These are phyloP conservation scores for Lasiosphaeria hispida DNA, from an alignment of 495 filamentous ascomycete genomes.

Conservation along the genomic window DNA sequence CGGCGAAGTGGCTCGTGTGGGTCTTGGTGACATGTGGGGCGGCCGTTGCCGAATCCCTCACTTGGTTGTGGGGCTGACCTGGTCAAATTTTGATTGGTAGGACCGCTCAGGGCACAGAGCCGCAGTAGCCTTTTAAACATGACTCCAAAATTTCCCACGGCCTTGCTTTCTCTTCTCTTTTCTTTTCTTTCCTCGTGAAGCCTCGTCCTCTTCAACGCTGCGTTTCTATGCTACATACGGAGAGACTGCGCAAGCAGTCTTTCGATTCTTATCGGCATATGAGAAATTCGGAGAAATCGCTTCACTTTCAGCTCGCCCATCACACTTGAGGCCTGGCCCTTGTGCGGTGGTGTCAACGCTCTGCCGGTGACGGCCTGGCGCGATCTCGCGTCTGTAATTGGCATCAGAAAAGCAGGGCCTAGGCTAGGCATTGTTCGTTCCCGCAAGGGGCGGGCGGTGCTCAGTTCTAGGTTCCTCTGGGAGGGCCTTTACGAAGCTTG, in stretches of 20 bases:
- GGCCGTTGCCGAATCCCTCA: too few relatives aligned
- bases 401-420: conserved; percentile 27
- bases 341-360: conserved; percentile 28
- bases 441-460: not conserved
- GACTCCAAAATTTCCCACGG: not conserved
- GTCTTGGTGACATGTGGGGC: too few relatives aligned
- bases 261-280: conserved; percentile 65
- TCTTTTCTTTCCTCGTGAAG: conserved; percentile 57
- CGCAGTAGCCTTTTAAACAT: conserved; percentile 8
- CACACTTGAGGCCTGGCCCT: conserved; percentile 15
- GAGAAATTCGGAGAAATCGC: conserved; percentile 98
- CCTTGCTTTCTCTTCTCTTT: conserved; percentile 26
- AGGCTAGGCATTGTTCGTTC: conserved; percentile 1
- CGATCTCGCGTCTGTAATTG: conserved; percentile 23
- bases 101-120: conserved; percentile 12
- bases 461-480: conserved; percentile 17
- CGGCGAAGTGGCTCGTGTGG: too few relatives aligned
- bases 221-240: conserved; percentile 99
- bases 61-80: too few relatives aligned
- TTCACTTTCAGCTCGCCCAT: conserved; percentile 30
- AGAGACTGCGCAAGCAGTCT: conserved; percentile 46
- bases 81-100: not conserved
- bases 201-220: conserved; percentile 94
- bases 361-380: conserved; percentile 27
- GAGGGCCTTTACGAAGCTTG: conserved; percentile 29